Evolutionary conservation across 345 rosid genomes (phyloP), one percentile per base, ranked within the genome.

Genomic region (Abelmoschus esculentus): DNA sequence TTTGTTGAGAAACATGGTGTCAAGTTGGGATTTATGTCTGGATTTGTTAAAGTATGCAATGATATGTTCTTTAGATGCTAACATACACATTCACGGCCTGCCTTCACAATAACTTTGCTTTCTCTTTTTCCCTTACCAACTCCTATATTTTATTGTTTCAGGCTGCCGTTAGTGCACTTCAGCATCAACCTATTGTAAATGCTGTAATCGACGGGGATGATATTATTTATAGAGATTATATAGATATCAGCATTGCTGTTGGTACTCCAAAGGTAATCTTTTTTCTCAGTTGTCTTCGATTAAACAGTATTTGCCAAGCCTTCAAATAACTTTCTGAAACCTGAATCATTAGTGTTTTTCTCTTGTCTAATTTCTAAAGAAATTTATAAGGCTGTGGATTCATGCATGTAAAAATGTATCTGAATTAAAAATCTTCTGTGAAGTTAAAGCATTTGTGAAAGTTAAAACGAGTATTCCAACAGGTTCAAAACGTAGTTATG

Each of bases 131-230:
- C 52, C 28, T 31, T 32, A 9, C 68, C 42, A 4, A 26, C 46
- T 49, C 17, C 14, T 47, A 6, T 47, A 46, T 8, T 72, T 7
- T 19, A 36, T 55, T 76, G 31, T 80, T 60, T 72, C 85, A 95
- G 99, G 99, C 98, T 80, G 97, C 98, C 56, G 91, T 95, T n/a
- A 87, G 90, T 70, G 99, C 87, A 34, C 98, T 95, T 62, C 97
- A 90, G 81, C 81, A 90, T 75, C 99, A 95, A 70, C 99, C 99
- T 18, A 87, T 90, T 70, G 85, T 91, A 36, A 95, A 95, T 90
- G 99, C 99, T 68, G 99, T 95, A 60, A 95, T 95, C 47, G 99
- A 95, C 57, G 99, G 99, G 53, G 99, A 95, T 31, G 99, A 95
- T 76, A 95, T 95, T 70, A 91, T 91, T 69, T 95, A 95, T 78